Evolutionary conservation across 768 basidiomycete genomes (phyloP), one percentile per base, ranked within the genome.

Genomic region (Tephrocybe sp.): DNA sequence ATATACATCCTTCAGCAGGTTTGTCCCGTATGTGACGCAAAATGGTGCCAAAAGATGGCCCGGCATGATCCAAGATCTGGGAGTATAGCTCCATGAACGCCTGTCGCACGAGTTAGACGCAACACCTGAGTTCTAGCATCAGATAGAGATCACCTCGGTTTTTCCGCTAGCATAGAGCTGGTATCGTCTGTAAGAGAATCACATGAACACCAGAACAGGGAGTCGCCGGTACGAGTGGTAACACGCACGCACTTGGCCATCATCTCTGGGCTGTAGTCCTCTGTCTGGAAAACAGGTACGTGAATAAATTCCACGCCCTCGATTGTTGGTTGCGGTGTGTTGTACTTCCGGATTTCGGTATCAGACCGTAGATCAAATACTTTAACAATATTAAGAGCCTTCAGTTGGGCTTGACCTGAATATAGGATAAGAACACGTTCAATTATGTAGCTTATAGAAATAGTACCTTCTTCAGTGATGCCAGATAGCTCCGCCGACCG

Each of bases 191-290:
- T 33, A 55, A 51, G 36, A 61, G 61, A 60, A 61, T 61, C 50
- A 66, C 55, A 63, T 62, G 41, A 52, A 62, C 38, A 58, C 53
- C 55, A 37, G 45, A 49, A 51, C 51, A 53, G 25, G 58, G 45
- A 53, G 53, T 55, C 21, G 52, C 44, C 50, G 51, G 41, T 50
- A 53, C 45, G 25, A 46, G 37, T 42, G 37, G 51, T 42, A 57
- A 60, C 71, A 76, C 73, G 73, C 70, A 84, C 88, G 70, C 71
- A 90, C 89, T 81, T 86, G 60, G 90, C 86, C 81, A 92, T 86
- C 69, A 77, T 81, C 67, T 90, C 86, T 18, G 89, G 89, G 63
- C 88, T 90, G 65, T 91, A 91, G 63, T 92, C 90, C 63, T 85
- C 85, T 40, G 71, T 81, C 59, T 77, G 70, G 56, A 82, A 82